A percentile compares a stretch with the other conserved stretches of the same genome.
Conservation (phyloP, 2,329 filamentous ascomycete species). For the Ceratocystis colombiana region DNA sequence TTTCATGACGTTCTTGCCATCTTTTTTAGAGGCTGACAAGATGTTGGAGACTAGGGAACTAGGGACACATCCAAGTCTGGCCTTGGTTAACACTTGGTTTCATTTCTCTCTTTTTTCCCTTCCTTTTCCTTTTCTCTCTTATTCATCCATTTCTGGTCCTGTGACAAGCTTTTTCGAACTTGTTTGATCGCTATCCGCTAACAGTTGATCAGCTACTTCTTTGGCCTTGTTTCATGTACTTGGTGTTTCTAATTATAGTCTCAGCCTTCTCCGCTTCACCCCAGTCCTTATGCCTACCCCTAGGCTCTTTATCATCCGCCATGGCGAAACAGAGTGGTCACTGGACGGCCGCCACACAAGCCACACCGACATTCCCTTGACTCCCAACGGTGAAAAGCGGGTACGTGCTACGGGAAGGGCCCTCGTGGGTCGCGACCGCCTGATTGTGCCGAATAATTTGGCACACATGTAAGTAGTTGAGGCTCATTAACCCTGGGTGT, state of each 20-base stretch:
- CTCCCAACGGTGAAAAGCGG: slow-evolving; percentile 66
- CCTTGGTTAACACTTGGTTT: background rate
- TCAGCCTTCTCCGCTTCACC: background rate
- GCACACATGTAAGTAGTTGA: slow-evolving; percentile 60
- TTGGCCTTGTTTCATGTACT: background rate
- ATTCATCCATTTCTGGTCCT: background rate
- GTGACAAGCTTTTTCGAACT: background rate
- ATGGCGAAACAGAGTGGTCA: slow-evolving; percentile 95
- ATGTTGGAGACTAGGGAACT: background rate
- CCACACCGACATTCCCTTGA: slow-evolving; percentile 75
- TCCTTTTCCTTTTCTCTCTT: background rate
- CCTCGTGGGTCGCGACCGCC: slow-evolving; percentile 69
- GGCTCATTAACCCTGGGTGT: no score
- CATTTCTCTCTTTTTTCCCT: background rate
- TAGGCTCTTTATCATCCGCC: slow-evolving; percentile 71
- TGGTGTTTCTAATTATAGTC: slow-evolving; percentile 6
- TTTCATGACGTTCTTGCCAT: background rate
- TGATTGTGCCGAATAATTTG: slow-evolving; percentile 74
- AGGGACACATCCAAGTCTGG: background rate
- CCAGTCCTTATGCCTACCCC: slow-evolving; percentile 43
- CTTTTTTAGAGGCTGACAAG: background rate
- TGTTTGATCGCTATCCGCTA: background rate
- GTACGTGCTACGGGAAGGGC: slow-evolving; percentile 69
- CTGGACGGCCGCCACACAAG: slow-evolving; percentile 78
- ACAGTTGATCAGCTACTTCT: background rate